Percentiles rank a stretch among this genome's conserved stretches.
These are phyloP conservation scores for Monosporozyma yasuniensis DNA, from an alignment of 805 yeast species.

Conservation along the genomic window DNA sequence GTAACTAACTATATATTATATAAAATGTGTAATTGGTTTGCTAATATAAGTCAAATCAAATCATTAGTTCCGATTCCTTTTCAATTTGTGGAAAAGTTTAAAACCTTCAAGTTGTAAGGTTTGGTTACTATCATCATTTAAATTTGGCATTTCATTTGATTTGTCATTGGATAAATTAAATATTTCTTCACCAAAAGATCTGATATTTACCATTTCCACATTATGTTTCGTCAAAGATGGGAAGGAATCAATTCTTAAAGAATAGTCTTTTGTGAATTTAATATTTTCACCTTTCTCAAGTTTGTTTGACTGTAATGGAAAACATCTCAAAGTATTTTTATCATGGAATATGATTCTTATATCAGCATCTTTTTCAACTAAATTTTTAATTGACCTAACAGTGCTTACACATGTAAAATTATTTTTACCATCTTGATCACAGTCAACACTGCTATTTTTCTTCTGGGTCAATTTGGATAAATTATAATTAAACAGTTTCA, in stretches of 20 bases:
- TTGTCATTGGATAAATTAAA: background rate
- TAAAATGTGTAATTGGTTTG: background rate
- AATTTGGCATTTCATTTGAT: background rate
- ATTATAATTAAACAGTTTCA: slow-evolving; percentile 16
- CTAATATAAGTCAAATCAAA: background rate
- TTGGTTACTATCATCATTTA: too few species aligned
- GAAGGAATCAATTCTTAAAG: slow-evolving; percentile 15
- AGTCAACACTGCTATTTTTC: background rate
- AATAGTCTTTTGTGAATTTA: slow-evolving; percentile 14
- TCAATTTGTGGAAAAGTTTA: background rate
- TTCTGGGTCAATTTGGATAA: background rate
- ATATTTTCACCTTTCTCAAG: slow-evolving; percentile 8
- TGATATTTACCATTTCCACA: background rate
- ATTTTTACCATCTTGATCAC: background rate
- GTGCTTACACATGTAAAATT: slow-evolving; percentile 17
- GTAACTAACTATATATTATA: background rate
- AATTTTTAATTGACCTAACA: slow-evolving; percentile 17
- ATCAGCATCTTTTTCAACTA: slow-evolving; percentile 22
- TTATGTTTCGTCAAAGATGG: slow-evolving; percentile 6
- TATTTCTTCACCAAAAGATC: background rate
- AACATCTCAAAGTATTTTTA: slow-evolving; percentile 19
- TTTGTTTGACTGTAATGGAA: background rate
- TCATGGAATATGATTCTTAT: slow-evolving; percentile 23
- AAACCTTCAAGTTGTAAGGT: background rate
- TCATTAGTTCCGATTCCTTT: background rate